Evolutionary conservation across 352 stramenopile species (phyloP), one percentile per base, ranked within the genome.

Genomic region (Phytophthora cactorum): DNA sequence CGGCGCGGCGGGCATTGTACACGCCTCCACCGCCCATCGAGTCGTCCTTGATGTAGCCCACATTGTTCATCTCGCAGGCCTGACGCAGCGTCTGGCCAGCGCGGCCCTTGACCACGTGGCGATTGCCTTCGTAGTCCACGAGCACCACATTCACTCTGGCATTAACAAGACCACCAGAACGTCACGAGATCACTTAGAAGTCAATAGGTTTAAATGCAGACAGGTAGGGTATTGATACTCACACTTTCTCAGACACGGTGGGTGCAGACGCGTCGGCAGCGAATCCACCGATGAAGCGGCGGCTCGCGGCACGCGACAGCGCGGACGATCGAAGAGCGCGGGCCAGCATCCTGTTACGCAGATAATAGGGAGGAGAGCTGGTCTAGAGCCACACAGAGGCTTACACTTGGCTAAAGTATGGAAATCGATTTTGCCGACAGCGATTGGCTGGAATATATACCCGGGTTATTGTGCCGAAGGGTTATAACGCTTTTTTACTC

Each of bases 61-160:
- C 72, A 52, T 79, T 74, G 73, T 86, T 91, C 77, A 94, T 89
- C 72, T 90, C 82, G 59, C 88, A 96, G 59, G 86, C 89, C 63
- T 96, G 64, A 53, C 81, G 84, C 65, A 96, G 77, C 54, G 88
- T 93, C 76, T 96, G 88, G 32, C 89, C 89, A 58, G 85, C 75
- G 53, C 88, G 89, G 43, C 89, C 89, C 71, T 92, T 77, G 31
- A 96, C 69, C 51, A 91, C 77, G 77, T 96, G 89, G 70, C 89
- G 89, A 73, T 95, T 91, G 73, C 89, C 89, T 57, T 95, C 86
- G 59, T 83, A 96, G 81, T 96, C 88, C 54, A 96, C 78, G 5
- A 96, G 84, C 63, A 87, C 80, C 29, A 96, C 86, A 63, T 91
- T 94, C 44, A 95, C 88, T 14, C 87, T 95, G 67, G 11, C 29